A percentile compares a stretch with the other conserved stretches of the same genome.
Evolutionary conservation across 495 filamentous ascomycete genomes (phyloP).

Genomic region (Aspergillus baeticus): DNA sequence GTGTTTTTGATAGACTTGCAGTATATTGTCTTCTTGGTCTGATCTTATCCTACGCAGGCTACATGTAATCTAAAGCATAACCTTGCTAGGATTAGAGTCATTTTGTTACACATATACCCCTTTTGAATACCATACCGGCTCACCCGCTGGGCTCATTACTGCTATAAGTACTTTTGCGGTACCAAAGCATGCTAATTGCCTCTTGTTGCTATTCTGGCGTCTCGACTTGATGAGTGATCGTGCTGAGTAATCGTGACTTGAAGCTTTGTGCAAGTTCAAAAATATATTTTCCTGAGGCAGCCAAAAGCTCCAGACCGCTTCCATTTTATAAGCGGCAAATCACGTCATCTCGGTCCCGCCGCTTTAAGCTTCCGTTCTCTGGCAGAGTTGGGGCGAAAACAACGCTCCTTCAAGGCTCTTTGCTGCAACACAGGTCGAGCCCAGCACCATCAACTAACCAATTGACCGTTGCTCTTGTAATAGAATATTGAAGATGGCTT

Average conservation of each 20-base stretch:
- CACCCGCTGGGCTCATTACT: too few relatives aligned
- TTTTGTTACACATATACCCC: neutral
- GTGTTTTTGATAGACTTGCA: conserved; percentile 20
- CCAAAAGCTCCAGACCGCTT: conserved; percentile 20
- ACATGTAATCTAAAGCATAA: conserved; percentile 5
- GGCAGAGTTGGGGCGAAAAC: conserved; percentile 4
- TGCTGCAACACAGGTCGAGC: neutral
- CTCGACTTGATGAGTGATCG: too few relatives aligned
- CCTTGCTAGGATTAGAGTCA: neutral
- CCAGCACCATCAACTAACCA: conserved; percentile 8
- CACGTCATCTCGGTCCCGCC: conserved; percentile 24
- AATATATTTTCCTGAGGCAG: conserved; percentile 13
- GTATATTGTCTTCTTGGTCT: conserved; percentile 16
- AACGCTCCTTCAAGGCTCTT: neutral
- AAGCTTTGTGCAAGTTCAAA: too few relatives aligned
- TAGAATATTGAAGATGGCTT: conserved; percentile 15
- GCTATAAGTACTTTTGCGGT: too few relatives aligned
- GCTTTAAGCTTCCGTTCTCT: conserved; percentile 15
- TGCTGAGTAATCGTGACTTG: too few relatives aligned
- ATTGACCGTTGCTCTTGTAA: conserved; percentile 4
- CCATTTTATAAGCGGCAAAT: conserved; percentile 28
- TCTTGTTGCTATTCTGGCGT: too few relatives aligned
- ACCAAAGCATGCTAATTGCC: too few relatives aligned
- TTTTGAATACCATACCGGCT: neutral
- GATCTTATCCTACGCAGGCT: neutral